A percentile compares a stretch with the other conserved stretches of the same genome.
Conservation (phyloP, 192 early-diverging fungal genomes). For the Dissophora ornata region DNA sequence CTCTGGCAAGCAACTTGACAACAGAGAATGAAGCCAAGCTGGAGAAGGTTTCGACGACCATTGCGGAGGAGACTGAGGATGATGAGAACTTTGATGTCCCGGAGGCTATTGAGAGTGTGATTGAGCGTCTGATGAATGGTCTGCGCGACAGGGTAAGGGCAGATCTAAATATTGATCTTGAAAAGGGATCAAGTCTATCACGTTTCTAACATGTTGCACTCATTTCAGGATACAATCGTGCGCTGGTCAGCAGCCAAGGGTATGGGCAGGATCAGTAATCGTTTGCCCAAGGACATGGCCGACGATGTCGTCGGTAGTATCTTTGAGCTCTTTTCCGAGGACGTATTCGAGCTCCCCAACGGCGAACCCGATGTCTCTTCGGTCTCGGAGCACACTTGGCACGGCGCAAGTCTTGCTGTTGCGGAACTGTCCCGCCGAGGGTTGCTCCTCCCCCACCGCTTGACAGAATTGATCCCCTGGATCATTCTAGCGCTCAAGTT, state of each 20-base stretch:
- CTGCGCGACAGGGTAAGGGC: constrained; percentile 83
- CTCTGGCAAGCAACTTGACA: constrained; percentile 66
- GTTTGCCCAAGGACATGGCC: constrained; percentile 83
- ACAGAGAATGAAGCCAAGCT: neutral
- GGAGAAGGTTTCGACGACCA: constrained; percentile 35
- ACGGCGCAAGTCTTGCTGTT: constrained; percentile 90
- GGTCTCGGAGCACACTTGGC: constrained; percentile 93
- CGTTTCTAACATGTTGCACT: too few relatives aligned
- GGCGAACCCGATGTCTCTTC: constrained; percentile 72
- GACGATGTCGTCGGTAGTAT: constrained; percentile 86
- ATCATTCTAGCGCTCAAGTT: constrained; percentile 86
- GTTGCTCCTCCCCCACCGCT: constrained; percentile 75
- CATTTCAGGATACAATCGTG: constrained; percentile 95
- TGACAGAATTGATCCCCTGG: constrained; percentile 85
- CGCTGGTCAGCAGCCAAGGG: constrained; percentile 99
- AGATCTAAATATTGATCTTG: too few relatives aligned
- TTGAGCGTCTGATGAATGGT: constrained; percentile 86
- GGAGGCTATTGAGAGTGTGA: constrained; percentile 82
- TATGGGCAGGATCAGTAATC: constrained; percentile 85
- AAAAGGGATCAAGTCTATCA: neutral
- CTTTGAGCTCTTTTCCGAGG: constrained; percentile 84
- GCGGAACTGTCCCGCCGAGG: constrained; percentile 94
- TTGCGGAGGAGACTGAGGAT: constrained; percentile 58
- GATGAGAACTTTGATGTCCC: constrained; percentile 82
- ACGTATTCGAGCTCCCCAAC: constrained; percentile 65